Evolutionary conservation across 768 basidiomycete species (phyloP).

Genomic region (Boletus pseudo-olivaceus): DNA sequence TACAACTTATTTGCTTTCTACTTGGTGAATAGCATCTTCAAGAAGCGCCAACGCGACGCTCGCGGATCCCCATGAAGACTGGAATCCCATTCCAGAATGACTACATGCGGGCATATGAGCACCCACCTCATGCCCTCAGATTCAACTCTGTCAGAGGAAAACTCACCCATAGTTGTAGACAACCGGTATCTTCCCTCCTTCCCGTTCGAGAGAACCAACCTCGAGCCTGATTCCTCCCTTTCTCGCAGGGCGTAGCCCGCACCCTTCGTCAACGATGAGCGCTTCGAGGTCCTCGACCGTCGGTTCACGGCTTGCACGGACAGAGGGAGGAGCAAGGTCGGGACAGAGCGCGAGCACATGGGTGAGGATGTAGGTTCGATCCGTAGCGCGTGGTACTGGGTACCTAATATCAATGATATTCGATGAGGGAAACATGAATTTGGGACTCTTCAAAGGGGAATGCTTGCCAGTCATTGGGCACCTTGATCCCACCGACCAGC

Average conservation of each 20-base stretch:
- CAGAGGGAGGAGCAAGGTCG: constrained; percentile 54
- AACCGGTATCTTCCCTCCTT: constrained; percentile 40
- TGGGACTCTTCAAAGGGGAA: not conserved
- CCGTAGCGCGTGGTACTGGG: constrained; percentile 61
- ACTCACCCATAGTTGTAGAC: constrained; percentile 66
- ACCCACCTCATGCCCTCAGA: not conserved
- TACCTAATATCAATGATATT: constrained; percentile 40
- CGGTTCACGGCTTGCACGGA: constrained; percentile 43
- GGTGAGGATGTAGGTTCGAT: constrained; percentile 54
- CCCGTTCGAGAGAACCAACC: constrained; percentile 37
- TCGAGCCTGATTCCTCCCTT: constrained; percentile 67
- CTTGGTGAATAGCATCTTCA: constrained; percentile 35
- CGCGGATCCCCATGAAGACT: constrained; percentile 65
- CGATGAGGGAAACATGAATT: not conserved
- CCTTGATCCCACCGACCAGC: constrained; percentile 60
- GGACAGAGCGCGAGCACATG: constrained; percentile 50
- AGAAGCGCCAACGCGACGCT: constrained; percentile 45
- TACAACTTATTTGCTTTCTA: not conserved
- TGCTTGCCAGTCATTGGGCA: constrained; percentile 56
- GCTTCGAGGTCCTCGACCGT: constrained; percentile 48
- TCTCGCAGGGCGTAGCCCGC: constrained; percentile 64
- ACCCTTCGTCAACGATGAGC: constrained; percentile 49
- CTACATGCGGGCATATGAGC: constrained; percentile 27
- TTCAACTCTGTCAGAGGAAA: not conserved
- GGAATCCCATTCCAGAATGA: constrained; percentile 62